Base-by-base conservation (phyloP, 2,329 filamentous ascomycete genomes). In the Sporothrix inflata region DNA sequence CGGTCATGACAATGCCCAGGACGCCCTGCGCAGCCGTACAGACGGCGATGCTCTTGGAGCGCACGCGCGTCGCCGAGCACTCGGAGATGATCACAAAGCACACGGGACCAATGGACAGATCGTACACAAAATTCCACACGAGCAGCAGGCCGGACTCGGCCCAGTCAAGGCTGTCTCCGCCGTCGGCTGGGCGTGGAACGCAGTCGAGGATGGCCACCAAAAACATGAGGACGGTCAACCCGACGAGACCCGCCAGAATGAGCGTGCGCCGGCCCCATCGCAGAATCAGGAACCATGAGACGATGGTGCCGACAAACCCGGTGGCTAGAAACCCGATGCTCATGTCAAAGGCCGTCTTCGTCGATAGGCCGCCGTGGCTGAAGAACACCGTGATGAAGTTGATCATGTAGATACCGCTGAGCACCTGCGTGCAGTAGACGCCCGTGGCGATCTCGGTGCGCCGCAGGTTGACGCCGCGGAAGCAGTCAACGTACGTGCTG, bases 301-400 rank as follows among this genome's bases (percentile, higher is more conserved):
- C 76, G 3, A 88, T 79, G 1, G 86, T 88, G 21, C 85, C 85
- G 1, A 85, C 79, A 78, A 87, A 86, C 40, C 85, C 87, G 49
- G 88, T 83, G 6, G 81, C 81, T 49, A 83, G 70, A 66, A 85
- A 84, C 0, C 84, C 87, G 73, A 90, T 83, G 9, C 86, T 84
- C 77, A 90, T 87, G 71, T 85, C 81, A 74, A 88, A 90, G 27
- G 84, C 82, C 79, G 1, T 84, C 80, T 0, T 38, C 8, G 65
- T 63, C 11, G 79, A 76, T 38, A 90, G 78, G 1, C 88, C 88
- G 3, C 87, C 88, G 76, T 88, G 85, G 74, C 87, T 81, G 76
- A 90, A 89, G 77, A 86, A 86, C 76, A 89, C 89, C 1, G 87
- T 90, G 0, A 87, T 89, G 74, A 90, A 92, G 71, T 87, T 87